These are phyloP conservation scores for Buddleja alternifolia DNA, from an alignment of 257 asterid genomes.

Conservation along the genomic window DNA sequence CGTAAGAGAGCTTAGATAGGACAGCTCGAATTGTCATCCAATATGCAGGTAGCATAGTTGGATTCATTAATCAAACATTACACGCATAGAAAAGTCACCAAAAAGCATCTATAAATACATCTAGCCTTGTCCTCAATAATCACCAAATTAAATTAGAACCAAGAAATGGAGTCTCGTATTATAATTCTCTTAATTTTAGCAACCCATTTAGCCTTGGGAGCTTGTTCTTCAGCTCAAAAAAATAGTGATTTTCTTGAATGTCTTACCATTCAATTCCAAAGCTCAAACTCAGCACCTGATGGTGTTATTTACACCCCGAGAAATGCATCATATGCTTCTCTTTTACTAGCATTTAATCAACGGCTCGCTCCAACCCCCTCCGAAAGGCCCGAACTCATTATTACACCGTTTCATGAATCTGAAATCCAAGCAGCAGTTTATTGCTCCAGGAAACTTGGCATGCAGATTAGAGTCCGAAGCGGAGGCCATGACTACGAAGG, in stretches of 20 bases:
- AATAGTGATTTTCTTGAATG: conserved; percentile 27
- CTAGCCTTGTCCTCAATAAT: neutral
- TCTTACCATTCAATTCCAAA: neutral
- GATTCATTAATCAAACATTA: no score
- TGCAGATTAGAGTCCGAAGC: conserved; percentile 42
- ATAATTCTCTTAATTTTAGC: neutral
- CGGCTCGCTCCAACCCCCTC: neutral
- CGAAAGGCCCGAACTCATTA: conserved; percentile 31
- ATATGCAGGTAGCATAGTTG: no score
- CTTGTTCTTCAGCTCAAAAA: neutral
- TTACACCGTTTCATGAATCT: conserved; percentile 40
- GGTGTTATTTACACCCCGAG: conserved; percentile 12
- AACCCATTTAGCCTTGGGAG: conserved; percentile 12
- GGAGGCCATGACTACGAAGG: conserved; percentile 60
- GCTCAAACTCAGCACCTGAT: neutral
- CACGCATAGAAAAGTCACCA: neutral
- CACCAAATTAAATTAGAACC: neutral
- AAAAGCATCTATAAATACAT: conserved; percentile 1
- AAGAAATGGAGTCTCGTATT: conserved; percentile 17
- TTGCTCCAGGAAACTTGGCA: conserved; percentile 37
- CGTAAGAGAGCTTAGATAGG: no score
- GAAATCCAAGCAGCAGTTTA: conserved; percentile 37
- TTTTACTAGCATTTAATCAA: conserved; percentile 9
- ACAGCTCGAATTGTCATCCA: no score
- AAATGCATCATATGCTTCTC: conserved; percentile 21